Evolutionary conservation across 331 rosid species (phyloP).

Genomic region (Stylosanthes scabra): DNA sequence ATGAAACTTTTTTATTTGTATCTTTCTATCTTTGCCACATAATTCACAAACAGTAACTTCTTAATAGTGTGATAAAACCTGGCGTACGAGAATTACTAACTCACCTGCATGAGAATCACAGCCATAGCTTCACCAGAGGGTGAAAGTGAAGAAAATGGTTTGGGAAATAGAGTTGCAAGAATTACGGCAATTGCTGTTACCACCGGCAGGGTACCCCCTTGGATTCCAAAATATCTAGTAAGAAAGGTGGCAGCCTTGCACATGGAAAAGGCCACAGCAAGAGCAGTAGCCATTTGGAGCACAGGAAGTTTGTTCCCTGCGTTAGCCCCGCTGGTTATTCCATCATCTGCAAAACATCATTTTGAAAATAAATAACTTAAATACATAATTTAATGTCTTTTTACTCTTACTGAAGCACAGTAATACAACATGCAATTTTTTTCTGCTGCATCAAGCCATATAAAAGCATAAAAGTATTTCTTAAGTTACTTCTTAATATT

Average conservation of each 20-base stretch:
- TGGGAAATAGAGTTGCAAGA: conserved; percentile 67
- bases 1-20: not conserved
- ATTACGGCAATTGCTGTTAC: conserved; percentile 61
- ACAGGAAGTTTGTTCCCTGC: conserved; percentile 53
- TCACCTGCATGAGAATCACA: conserved; percentile 68
- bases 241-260: conserved; percentile 62
- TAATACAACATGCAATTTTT: not conserved
- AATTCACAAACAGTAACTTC: not conserved
- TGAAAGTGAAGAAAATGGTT: conserved; percentile 62
- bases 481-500: not conserved
- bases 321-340: conserved; percentile 34
- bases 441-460: conserved; percentile 23
- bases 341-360: conserved; percentile 43
- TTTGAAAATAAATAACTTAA: not conserved
- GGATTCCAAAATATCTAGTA: conserved; percentile 56
- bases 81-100: conserved; percentile 17
- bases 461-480: not conserved
- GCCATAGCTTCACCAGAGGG: conserved; percentile 84
- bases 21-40: not conserved
- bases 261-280: conserved; percentile 63
- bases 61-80: not conserved
- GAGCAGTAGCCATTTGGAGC: conserved; percentile 57
- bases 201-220: conserved; percentile 69
- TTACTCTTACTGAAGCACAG: not conserved
- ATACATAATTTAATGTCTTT: not conserved